phyloP scores from a whole-genome alignment of 2,329 filamentous ascomycete species.

The Graphilbum sp. region DNA sequence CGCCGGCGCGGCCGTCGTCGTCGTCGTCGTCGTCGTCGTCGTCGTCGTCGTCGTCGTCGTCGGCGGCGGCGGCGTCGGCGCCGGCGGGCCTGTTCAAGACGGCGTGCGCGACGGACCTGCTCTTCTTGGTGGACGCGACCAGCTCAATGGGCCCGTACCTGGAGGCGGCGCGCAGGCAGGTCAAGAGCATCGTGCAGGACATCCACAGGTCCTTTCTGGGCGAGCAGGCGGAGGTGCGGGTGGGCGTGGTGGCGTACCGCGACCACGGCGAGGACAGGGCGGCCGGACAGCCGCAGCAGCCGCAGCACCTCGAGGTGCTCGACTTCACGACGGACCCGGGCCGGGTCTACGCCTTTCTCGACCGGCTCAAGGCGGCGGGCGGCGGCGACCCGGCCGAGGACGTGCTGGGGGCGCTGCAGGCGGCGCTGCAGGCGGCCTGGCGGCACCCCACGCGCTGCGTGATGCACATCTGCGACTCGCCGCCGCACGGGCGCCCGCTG shows the following conservation, averaged over 20 bases:
- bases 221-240: conserved; percentile 17
- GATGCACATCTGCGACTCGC: conserved; percentile 18
- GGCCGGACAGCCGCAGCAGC: no score
- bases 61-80: no score
- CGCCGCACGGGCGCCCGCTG: conserved; percentile 14
- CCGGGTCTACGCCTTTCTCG: conserved; percentile 13
- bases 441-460: conserved; percentile 17
- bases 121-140: conserved; percentile 22
- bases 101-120: conserved; percentile 18
- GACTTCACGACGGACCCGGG: conserved; percentile 15
- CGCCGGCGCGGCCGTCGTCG: conserved; percentile 6
- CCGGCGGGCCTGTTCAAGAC: conserved; percentile 16
- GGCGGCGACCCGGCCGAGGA: conserved; percentile 19
- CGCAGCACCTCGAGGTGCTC: conserved; percentile 13
- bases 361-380: conserved; percentile 11
- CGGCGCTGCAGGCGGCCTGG: conserved; percentile 18
- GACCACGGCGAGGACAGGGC: conserved; percentile 19
- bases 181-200: conserved; percentile 17
- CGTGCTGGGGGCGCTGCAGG: conserved; percentile 17
- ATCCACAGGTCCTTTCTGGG: conserved; percentile 16
- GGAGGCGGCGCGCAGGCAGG: conserved; percentile 17
- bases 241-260: conserved; percentile 20
- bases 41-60: no score
- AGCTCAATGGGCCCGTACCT: conserved; percentile 18
- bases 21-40: no score